Evolutionary conservation across 148 eudicot genomes (phyloP).

Genomic region (Chenopodium suecicum): DNA sequence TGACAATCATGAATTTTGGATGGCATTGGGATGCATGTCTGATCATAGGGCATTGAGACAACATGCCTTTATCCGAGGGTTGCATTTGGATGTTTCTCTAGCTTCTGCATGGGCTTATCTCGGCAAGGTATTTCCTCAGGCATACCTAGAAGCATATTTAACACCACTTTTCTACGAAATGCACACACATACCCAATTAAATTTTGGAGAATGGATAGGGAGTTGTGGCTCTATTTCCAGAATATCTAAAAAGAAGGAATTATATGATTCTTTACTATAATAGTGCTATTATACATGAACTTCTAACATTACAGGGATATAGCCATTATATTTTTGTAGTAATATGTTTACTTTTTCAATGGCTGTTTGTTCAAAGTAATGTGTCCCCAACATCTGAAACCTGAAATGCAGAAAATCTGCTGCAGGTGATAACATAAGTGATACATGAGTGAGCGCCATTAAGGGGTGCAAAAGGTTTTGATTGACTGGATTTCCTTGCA

Average conservation of each 20-base stretch:
- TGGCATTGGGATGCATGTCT: slow-evolving; percentile 77
- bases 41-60: slow-evolving; percentile 64
- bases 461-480: too few species aligned
- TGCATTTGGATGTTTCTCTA: slow-evolving; percentile 88
- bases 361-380: too few species aligned
- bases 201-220: neutral
- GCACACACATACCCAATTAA: neutral
- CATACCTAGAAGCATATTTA: slow-evolving; percentile 4
- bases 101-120: slow-evolving; percentile 99
- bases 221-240: too few species aligned
- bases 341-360: neutral
- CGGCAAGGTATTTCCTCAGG: slow-evolving; percentile 64
- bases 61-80: slow-evolving; percentile 80
- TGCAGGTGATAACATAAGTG: neutral
- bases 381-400: neutral
- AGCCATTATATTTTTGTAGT: too few species aligned
- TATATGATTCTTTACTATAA: too few species aligned
- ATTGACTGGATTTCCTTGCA: too few species aligned
- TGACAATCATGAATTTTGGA: slow-evolving; percentile 83
- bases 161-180: neutral
- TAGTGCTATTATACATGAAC: too few species aligned
- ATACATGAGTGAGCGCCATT: neutral
- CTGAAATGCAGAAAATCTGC: neutral
- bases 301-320: too few species aligned
- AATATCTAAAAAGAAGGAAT: too few species aligned